Base-by-base conservation (phyloP, 306 rosid species). In the Medicago lupulina region DNA sequence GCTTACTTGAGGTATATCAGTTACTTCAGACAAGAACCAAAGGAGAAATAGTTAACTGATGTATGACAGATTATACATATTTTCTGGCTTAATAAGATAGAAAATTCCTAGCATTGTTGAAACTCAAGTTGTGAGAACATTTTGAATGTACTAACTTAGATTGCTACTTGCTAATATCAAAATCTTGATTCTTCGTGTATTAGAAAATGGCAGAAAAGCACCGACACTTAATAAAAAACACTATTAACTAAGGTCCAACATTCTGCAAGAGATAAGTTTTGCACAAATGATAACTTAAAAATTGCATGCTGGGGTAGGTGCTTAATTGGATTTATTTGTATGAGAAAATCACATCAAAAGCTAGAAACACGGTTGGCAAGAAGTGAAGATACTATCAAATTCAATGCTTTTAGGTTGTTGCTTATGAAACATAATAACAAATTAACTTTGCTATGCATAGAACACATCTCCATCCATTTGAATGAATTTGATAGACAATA, bases 401-500 rank as follows among this genome's bases (percentile, higher is more conserved):
- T 39, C 19, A 67, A 81, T 51, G 54, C 50, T 67, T 68, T 31
- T 41, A 41, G 62, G 63, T 38, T 21, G 72, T n/a, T 40, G 28
- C 55, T 65, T 63, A 66, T 34, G 38, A 31, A 41, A 69, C 46
- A 63, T 34, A 65, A 70, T 50, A 41, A 77, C 36, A 28, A 38
- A 54, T 10, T 40, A 76, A 72, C 77, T 58, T 61, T 50, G 66
- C 67, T 60, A 38, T 19, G n/a, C 78, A n/a, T 31, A 61, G 57
- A 60, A 46, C 28, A 74, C 14, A 50, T 51, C 65, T 50, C 41
- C 15, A 25, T 78, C 67, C 64, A 80, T 47, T 16, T 71, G 66
- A 72, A 57, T 25, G 31, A 76, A 76, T 41, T 67, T 55, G 34
- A 82, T 62, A 43, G 60, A 77, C 54, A 65, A 68, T 79, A 93